These are phyloP conservation scores for Rhizophagus clarus DNA, from an alignment of 192 early-diverging fungal species.

Conservation along the genomic window DNA sequence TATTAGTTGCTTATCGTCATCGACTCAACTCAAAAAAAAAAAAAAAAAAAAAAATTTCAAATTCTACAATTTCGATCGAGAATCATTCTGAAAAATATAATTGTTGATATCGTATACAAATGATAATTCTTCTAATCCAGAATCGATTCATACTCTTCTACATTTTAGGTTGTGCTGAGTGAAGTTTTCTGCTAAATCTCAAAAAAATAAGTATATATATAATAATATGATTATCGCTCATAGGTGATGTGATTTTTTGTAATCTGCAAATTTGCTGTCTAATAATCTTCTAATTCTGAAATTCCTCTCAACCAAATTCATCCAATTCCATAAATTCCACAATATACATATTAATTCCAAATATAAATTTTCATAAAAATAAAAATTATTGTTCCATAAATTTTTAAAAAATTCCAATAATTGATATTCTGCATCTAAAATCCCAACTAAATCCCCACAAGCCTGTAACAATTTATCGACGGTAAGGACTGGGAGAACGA, in stretches of 20 bases:
- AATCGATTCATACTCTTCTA: background rate
- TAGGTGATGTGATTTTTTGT: background rate
- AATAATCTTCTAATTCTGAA: slow-evolving; percentile 4
- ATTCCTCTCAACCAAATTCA: background rate
- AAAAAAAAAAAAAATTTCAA: background rate
- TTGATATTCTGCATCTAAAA: slow-evolving; percentile 5
- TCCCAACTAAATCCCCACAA: background rate
- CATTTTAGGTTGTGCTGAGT: background rate
- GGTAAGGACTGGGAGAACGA: slow-evolving; percentile 31
- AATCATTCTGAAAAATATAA: background rate
- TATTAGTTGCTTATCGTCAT: slow-evolving; percentile 11
- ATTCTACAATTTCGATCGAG: background rate
- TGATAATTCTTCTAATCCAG: slow-evolving; percentile 12
- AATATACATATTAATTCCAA: background rate
- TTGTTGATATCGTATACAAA: background rate
- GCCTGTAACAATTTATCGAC: slow-evolving; percentile 14
- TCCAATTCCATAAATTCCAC: background rate
- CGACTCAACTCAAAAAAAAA: slow-evolving; percentile 10
- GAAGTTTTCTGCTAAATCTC: slow-evolving; percentile 2
- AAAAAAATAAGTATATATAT: background rate
- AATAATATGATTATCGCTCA: background rate
- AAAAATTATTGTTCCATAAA: background rate
- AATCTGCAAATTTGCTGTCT: background rate
- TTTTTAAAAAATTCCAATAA: slow-evolving; percentile 1
- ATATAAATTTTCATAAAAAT: background rate